Evolutionary conservation across 2,329 filamentous ascomycete genomes (phyloP), one percentile per base, ranked within the genome.

Genomic region (Diaporthe citrichinensis): DNA sequence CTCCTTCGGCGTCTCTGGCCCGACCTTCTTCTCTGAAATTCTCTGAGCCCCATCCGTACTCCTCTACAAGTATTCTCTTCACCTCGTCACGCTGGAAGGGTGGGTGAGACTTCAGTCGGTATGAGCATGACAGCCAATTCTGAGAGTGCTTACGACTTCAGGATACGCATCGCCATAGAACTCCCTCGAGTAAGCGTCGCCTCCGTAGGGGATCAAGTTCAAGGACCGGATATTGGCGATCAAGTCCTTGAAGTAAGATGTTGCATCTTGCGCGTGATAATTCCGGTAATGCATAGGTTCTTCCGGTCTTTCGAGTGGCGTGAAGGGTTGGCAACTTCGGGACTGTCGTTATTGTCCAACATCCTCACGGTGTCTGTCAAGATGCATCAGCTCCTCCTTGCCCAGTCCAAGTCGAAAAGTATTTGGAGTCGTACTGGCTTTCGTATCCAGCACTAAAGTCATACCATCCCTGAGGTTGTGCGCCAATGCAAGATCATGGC

Each of bases 381-480:
- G n/a, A 46, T 25, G 25, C 25, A 65, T 65, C 23, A 65, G 59
- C 39, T 14, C 14, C 4, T 12, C 7, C 39, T 28, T 12, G 15
- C 15, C 39, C 6, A 1, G 25, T 39, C 59, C 23, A 46, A 65
- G 2, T 10, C 0, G 9, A 9, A 15, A 46, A 25, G 9, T 9
- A 20, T 65, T 65, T 9, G 0, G 44, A 25, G 4, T 17, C 59
- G 46, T 65, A 65, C 59, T 65, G 39, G 58, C 36, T 62, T 62
- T 62, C 3, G 58, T 62, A 25, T 62, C 58, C n/a, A 62, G 58
- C 36, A 62, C 36, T 36, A 44, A 44, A 36, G 36, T 44, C 36
- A 62, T 62, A 7, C 58, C 58, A 44, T 62, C n/a, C 15, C 58
- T 44, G 23, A 62, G 58, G 36, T 62, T 62, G 58, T 62, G 58